Base-by-base conservation (phyloP, 2,329 filamentous ascomycete species). In the Tricladium varicosporioides region DNA sequence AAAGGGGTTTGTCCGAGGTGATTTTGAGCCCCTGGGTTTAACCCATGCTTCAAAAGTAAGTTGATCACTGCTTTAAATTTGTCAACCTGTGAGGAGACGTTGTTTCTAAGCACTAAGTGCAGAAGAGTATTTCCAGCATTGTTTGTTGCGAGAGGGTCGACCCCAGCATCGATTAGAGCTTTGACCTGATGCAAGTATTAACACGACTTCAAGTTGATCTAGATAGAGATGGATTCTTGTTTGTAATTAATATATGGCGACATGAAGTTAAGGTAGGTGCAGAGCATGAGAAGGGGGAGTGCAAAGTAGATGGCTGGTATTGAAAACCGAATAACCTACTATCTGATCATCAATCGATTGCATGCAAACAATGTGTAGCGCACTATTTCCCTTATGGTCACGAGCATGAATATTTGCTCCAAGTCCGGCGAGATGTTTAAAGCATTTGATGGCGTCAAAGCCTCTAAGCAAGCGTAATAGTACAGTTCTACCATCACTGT, bases 131-230 rank as follows among this genome's bases (percentile, higher is more conserved):
- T 46, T 13, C 59, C 59, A 5, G 31, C 50, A 32, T 55, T 11
- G n/a, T 61, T 53, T 15, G 18, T 40, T 2, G n/a, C 22, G 13
- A 56, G 49, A 11, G 56, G 56, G 43, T 59, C 18, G 7, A 51
- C 59, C 1, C 59, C 59, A 47, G 52, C 49, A 14, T 56, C 46
- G 14, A 62, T 44, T 43, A 62, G 18, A 22, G 7, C 9, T 22
- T 18, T 46, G 18, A 46, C 11, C 22, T 27, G 22, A 27, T 27
- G 40, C 13, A 43, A 14, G 4, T 43, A 9, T 14, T 16, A 14
- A 5, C 13, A 16, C 40, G 7, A 27, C 22, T 27, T 27, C 7
- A 7, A 43, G 5, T 43, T 3, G 5, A 9, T 14, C 13, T 5
- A 5, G 47, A 42, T 3, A 31, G 13, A 14, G 22, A 31, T 32